Base-by-base conservation (phyloP, 768 basidiomycete species). In the Kwoniella mangroviensis region DNA sequence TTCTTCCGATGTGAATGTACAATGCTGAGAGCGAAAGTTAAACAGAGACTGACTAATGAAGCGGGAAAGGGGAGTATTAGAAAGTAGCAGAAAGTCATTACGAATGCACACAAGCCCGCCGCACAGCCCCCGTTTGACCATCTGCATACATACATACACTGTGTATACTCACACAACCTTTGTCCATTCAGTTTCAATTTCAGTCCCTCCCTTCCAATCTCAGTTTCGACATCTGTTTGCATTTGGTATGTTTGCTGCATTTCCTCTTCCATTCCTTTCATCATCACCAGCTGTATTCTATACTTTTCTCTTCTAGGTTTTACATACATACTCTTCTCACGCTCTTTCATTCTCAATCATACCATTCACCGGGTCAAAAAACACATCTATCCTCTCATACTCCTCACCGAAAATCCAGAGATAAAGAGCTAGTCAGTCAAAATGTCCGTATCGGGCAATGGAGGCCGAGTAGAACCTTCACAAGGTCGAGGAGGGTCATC, bases 401-500 rank as follows among this genome's bases (percentile, higher is more conserved):
- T 42, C 42, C 0, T 21, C 41, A 24, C 43, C 60, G 34, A 13
- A 42, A 26, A 21, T 24, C n/a, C 2, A 19, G 10, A 1, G 56
- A 26, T n/a, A 28, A 28, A 41, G 4, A 11, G n/a, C 40, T 26
- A 34, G 19, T 24, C 34, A 19, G 1, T 11, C 34, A 55, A 1
- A 10, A 66, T 66, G 65, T 66, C 65, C 12, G 9, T 4, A 6
- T 40, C 65, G 17, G 56, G 54, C 51, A n/a, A 51, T 40, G 24
- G 51, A 34, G 56, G 21, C 5, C 13, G 28, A 11, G 53, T 53
- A 34, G 64, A 55, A 42, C 65, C 61, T 19, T 68, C 67, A n/a
- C 74, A 43, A 65, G 26, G 60, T 3, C 41, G 63, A 43, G 63
- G 53, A 43, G 41, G 43, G 13, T 45, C 68, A 2, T 79, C 76